Percentiles rank a stretch among this genome's conserved stretches.
Conservation (phyloP, 352 stramenopile species). For the Thraustotheca clavata region DNA sequence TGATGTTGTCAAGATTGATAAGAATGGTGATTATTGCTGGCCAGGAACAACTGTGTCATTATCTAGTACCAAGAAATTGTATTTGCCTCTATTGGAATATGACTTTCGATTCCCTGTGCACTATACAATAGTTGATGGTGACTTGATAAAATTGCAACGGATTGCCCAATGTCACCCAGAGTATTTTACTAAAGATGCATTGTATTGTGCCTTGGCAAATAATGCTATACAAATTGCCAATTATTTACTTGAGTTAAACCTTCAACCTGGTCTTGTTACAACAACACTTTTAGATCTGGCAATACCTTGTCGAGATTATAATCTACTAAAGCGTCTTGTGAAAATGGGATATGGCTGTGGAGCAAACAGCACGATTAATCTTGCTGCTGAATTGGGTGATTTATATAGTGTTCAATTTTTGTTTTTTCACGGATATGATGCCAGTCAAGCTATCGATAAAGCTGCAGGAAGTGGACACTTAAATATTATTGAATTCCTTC, state of each 20-base stretch:
- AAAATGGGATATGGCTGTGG: background rate
- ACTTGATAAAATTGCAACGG: background rate
- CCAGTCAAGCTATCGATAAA: conserved; percentile 3
- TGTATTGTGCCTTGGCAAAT: background rate
- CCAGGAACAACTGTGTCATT: too few species aligned
- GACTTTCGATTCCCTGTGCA: background rate
- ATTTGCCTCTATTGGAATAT: background rate
- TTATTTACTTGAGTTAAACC: background rate
- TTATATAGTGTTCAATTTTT: background rate
- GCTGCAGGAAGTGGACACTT: conserved; percentile 9
- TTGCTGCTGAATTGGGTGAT: background rate
- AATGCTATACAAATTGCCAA: background rate
- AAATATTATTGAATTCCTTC: conserved; percentile 12
- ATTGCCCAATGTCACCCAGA: background rate
- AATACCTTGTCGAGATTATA: background rate
- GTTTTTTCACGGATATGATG: background rate
- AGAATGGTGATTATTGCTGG: too few species aligned
- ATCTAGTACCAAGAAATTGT: too few species aligned
- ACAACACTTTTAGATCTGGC: background rate
- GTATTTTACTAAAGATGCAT: background rate
- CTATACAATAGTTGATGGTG: background rate
- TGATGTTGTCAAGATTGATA: too few species aligned
- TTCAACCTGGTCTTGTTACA: background rate
- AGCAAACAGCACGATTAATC: background rate
- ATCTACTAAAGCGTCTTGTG: background rate